These are phyloP conservation scores for Puccinellia tenuiflora DNA, from an alignment of 176 grass and related monocot species.

Conservation along the genomic window DNA sequence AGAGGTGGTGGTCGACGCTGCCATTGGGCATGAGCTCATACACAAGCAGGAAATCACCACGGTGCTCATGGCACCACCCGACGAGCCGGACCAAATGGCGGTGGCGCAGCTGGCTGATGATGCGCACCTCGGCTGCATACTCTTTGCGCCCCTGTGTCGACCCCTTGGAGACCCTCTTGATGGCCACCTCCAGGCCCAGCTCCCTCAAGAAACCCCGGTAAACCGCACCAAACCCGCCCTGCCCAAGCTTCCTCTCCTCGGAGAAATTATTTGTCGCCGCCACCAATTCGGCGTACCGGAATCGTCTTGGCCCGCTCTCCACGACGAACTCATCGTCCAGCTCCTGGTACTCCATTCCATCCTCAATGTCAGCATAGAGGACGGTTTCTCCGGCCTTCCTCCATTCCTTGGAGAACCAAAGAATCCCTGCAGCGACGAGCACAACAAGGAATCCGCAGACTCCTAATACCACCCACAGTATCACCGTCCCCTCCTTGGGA, in stretches of 20 bases:
- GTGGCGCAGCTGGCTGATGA: conserved; percentile 78
- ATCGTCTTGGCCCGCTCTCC: conserved; percentile 49
- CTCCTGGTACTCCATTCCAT: conserved; percentile 45
- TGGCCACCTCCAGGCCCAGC: conserved; percentile 51
- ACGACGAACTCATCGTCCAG: conserved; percentile 51
- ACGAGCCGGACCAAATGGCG: conserved; percentile 69
- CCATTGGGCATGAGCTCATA: conserved; percentile 84
- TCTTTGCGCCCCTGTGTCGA: conserved; percentile 68
- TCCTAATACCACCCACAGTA: conserved; percentile 38
- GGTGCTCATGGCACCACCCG: conserved; percentile 85
- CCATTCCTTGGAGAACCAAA: conserved; percentile 51
- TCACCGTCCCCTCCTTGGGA: conserved; percentile 25
- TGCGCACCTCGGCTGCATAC: conserved; percentile 72
- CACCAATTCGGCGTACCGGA: conserved; percentile 48
- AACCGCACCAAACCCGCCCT: conserved; percentile 74
- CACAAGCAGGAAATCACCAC: conserved; percentile 70
- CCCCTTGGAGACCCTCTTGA: conserved; percentile 66
- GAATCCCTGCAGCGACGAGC: conserved; percentile 25
- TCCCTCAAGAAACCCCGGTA: conserved; percentile 60
- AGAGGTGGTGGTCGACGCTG: conserved; percentile 74
- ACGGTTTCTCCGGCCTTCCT: conserved; percentile 31
- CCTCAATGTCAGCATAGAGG: conserved; percentile 27
- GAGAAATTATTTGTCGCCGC: conserved; percentile 59
- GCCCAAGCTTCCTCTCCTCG: conserved; percentile 67
- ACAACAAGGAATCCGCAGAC: conserved; percentile 24